Conservation (phyloP, 1,139 yeast species). For the Sugiyamaella paludigena region DNA sequence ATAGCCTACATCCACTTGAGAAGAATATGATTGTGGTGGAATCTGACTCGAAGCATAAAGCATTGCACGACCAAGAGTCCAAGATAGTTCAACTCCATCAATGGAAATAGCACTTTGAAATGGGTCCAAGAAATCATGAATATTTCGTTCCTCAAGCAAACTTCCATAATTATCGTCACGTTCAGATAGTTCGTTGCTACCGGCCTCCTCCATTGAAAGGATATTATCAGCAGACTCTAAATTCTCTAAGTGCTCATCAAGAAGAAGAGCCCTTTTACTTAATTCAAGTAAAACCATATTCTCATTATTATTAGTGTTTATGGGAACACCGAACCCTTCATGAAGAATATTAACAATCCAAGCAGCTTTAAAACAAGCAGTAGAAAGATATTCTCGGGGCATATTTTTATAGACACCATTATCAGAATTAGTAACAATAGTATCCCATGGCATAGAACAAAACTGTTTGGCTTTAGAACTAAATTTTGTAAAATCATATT, state of each 20-base stretch:
- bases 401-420: slow-evolving; percentile 36
- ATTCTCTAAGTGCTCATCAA: not conserved
- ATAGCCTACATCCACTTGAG: slow-evolving; percentile 23
- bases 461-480: slow-evolving; percentile 47
- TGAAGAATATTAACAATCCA: slow-evolving; percentile 75
- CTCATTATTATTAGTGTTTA: slow-evolving; percentile 32
- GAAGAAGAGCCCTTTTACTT: slow-evolving; percentile 2
- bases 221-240: not conserved
- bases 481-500: slow-evolving; percentile 43
- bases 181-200: not conserved
- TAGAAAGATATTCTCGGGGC: slow-evolving; percentile 45
- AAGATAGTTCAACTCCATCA: slow-evolving; percentile 65
- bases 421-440: slow-evolving; percentile 37
- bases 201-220: not conserved
- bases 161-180: slow-evolving; percentile 11
- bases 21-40: slow-evolving; percentile 20
- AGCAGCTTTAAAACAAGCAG: slow-evolving; percentile 66
- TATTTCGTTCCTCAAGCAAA: slow-evolving; percentile 1
- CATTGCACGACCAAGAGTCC: slow-evolving; percentile 82
- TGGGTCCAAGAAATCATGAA: slow-evolving; percentile 40
- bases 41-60: slow-evolving; percentile 49
- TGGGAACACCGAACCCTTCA: slow-evolving; percentile 72
- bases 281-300: slow-evolving; percentile 3
- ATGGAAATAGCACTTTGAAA: slow-evolving; percentile 61
- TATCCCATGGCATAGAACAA: slow-evolving; percentile 48